phyloP scores from a whole-genome alignment of 2,329 filamentous ascomycete species.

The Talaromyces sp. region DNA sequence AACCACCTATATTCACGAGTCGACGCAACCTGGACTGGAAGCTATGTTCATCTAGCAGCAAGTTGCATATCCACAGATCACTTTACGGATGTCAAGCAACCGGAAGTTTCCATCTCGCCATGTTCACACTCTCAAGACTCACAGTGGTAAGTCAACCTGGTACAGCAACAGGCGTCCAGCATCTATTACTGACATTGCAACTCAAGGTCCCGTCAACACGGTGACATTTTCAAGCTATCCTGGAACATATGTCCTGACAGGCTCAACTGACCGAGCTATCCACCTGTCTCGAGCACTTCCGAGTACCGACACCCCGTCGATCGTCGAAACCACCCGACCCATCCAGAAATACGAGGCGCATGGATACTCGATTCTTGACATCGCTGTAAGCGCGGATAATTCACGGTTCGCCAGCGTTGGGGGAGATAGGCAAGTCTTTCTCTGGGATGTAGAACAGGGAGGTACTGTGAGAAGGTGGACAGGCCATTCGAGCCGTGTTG shows the following conservation, averaged over 20 bases:
- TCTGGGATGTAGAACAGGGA: conserved; percentile 88
- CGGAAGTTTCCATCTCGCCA: conserved; percentile 38
- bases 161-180: not conserved
- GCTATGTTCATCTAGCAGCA: not conserved
- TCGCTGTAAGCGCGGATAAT: conserved; percentile 72
- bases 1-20: not conserved
- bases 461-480: conserved; percentile 71
- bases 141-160: conserved; percentile 35
- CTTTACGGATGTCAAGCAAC: conserved; percentile 26
- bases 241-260: conserved; percentile 76
- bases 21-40: not conserved
- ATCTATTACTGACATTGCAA: not conserved
- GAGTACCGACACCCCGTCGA: conserved; percentile 32
- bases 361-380: conserved; percentile 84
- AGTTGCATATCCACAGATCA: not conserved
- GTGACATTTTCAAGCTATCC: conserved; percentile 69
- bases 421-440: conserved; percentile 84
- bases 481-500: conserved; percentile 70
- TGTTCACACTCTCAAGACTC: conserved; percentile 44
- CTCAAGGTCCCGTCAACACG: conserved; percentile 65
- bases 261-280: conserved; percentile 78
- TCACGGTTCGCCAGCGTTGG: conserved; percentile 80
- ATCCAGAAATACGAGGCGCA: conserved; percentile 89
- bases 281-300: conserved; percentile 71
- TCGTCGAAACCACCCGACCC: conserved; percentile 47